Evolutionary conservation across 352 stramenopile species (phyloP).

Genomic region (Phytopythium chamaehyphon): DNA sequence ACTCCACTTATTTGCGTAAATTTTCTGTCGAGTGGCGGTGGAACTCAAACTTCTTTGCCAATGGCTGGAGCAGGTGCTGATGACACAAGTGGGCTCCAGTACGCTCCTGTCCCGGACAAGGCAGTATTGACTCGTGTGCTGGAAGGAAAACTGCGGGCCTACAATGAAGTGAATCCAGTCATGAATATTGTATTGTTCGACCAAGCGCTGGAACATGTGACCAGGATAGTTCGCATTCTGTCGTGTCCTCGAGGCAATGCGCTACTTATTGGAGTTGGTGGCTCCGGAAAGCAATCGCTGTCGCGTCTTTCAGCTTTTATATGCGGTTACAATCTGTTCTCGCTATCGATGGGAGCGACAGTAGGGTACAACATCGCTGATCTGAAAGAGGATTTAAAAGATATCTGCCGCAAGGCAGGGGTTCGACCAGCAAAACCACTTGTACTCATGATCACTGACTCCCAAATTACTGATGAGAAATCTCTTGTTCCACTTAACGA

Average conservation of each 20-base stretch:
- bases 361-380: conserved; percentile 68
- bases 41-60: not conserved
- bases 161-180: conserved; percentile 92
- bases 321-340: conserved; percentile 61
- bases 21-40: conserved; percentile 31
- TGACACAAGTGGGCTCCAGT: conserved; percentile 23
- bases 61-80: conserved; percentile 2
- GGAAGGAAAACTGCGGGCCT: conserved; percentile 65
- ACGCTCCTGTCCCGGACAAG: conserved; percentile 51
- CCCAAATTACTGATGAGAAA: conserved; percentile 77
- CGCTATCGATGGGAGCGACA: conserved; percentile 53
- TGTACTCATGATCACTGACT: conserved; percentile 88
- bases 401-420: conserved; percentile 85
- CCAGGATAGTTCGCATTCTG: conserved; percentile 85
- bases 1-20: conserved; percentile 67
- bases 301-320: conserved; percentile 89
- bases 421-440: conserved; percentile 83
- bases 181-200: conserved; percentile 93
- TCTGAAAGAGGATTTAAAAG: conserved; percentile 88
- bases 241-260: conserved; percentile 71
- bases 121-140: conserved; percentile 45
- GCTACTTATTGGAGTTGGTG: conserved; percentile 82
- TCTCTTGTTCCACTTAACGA: conserved; percentile 90
- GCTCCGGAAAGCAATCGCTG: conserved; percentile 89
- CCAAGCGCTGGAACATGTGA: conserved; percentile 87